A percentile compares a stretch with the other conserved stretches of the same genome.
These are phyloP conservation scores for Daedalea quercina DNA, from an alignment of 768 basidiomycete genomes.

Conservation along the genomic window DNA sequence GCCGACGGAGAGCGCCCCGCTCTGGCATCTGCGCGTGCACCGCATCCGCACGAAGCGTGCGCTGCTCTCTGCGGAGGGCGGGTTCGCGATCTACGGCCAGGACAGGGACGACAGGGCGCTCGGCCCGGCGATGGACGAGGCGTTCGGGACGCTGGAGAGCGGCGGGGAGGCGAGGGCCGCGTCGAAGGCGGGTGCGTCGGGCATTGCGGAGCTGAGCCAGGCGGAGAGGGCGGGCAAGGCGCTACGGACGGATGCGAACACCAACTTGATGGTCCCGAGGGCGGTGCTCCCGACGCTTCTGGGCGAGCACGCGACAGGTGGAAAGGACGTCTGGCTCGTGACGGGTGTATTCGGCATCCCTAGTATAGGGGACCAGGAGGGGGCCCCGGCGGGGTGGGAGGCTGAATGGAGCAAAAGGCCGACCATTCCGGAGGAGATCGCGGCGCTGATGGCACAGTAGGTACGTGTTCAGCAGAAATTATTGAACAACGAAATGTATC, in stretches of 20 bases:
- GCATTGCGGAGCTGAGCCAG: constrained; percentile 44
- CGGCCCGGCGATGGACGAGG: constrained; percentile 33
- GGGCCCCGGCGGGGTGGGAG: constrained; percentile 37
- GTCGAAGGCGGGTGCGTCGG: constrained; percentile 57
- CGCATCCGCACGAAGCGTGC: constrained; percentile 46
- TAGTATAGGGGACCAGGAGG: constrained; percentile 27
- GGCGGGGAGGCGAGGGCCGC: constrained; percentile 43
- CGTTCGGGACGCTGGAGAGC: constrained; percentile 44
- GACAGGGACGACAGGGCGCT: constrained; percentile 52
- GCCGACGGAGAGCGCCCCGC: constrained; percentile 45
- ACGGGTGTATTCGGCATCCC: constrained; percentile 64
- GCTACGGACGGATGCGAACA: constrained; percentile 66
- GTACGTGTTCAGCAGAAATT: too few relatives aligned
- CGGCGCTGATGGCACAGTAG: background rate
- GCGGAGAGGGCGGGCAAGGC: constrained; percentile 32
- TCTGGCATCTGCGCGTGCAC: constrained; percentile 69
- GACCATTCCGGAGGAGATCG: constrained; percentile 33
- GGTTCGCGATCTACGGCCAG: constrained; percentile 68
- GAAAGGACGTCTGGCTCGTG: constrained; percentile 47
- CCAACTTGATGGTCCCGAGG: constrained; percentile 60
- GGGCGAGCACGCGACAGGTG: constrained; percentile 36
- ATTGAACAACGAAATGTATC: too few relatives aligned
- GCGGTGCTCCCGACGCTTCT: constrained; percentile 63
- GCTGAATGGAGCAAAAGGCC: constrained; percentile 44
- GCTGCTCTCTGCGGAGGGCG: constrained; percentile 59